A percentile compares a stretch with the other conserved stretches of the same genome.
These are phyloP conservation scores for Anthracocystis panici-leucophaei DNA, from an alignment of 1,284 basidiomycete genomes.

Conservation along the genomic window DNA sequence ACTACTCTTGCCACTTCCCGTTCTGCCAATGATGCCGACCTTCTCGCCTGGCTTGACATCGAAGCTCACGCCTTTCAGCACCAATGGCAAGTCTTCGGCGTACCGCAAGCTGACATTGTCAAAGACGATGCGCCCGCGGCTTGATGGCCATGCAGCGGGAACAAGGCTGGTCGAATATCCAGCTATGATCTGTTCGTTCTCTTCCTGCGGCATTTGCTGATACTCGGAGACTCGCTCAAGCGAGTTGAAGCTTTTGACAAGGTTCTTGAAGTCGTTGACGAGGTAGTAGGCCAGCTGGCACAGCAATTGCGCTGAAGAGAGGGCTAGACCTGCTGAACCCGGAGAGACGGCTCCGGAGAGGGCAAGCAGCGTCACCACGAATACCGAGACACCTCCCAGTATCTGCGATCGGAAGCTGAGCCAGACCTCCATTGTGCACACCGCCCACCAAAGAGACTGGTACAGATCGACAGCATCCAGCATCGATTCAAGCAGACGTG, in stretches of 20 bases:
- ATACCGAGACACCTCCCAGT: conserved; percentile 53
- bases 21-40: conserved; percentile 71
- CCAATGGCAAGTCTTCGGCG: conserved; percentile 83
- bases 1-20: conserved; percentile 71
- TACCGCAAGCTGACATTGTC: conserved; percentile 84
- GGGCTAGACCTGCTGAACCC: conserved; percentile 85
- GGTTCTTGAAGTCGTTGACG: conserved; percentile 52
- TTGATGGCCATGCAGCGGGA: conserved; percentile 72
- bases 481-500: conserved; percentile 50
- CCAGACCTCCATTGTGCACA: conserved; percentile 66
- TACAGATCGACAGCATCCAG: conserved; percentile 54
- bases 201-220: conserved; percentile 85
- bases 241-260: conserved; percentile 74
- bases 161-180: conserved; percentile 19
- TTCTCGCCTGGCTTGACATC: conserved; percentile 80
- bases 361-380: conserved; percentile 74
- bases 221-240: conserved; percentile 91
- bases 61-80: conserved; percentile 83
- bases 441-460: conserved; percentile 62
- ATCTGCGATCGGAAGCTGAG: conserved; percentile 58
- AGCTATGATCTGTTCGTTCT: conserved; percentile 63
- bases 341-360: conserved; percentile 78
- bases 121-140: conserved; percentile 73
- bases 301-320: conserved; percentile 73
- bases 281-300: conserved; percentile 57